These are phyloP conservation scores for Teratosphaeria gauchensis DNA, from an alignment of 2,329 filamentous ascomycete species.

Conservation along the genomic window DNA sequence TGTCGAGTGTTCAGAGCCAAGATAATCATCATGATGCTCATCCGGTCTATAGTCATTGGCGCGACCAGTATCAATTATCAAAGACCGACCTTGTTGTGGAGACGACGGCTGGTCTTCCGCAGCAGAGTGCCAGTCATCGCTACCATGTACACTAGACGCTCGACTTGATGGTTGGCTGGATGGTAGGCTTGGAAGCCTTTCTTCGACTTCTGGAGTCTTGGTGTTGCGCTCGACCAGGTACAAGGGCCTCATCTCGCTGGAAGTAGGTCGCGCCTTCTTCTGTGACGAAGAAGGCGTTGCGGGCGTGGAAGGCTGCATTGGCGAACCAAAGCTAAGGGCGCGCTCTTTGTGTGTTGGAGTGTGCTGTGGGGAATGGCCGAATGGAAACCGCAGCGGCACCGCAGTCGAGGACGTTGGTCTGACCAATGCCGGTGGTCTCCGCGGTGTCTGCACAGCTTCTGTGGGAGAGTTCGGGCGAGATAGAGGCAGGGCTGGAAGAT, in stretches of 20 bases:
- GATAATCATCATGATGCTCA: conserved; percentile 31
- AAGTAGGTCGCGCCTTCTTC: conserved; percentile 16
- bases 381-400: conserved; percentile 26
- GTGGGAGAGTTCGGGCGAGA: conserved; percentile 3
- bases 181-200: conserved; percentile 44
- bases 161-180: conserved; percentile 35
- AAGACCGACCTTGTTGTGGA: conserved; percentile 3
- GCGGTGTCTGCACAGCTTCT: background rate
- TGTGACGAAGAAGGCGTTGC: conserved; percentile 14
- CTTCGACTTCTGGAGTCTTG: conserved; percentile 34
- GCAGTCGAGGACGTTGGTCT: conserved; percentile 14
- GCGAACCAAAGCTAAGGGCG: conserved; percentile 22
- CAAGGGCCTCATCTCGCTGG: conserved; percentile 63
- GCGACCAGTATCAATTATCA: conserved; percentile 17
- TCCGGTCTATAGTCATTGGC: conserved; percentile 12
- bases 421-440: background rate
- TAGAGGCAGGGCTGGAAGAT: conserved; percentile 3
- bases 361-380: conserved; percentile 14
- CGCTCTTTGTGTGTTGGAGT: conserved; percentile 21
- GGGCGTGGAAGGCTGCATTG: conserved; percentile 6
- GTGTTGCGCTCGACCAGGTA: conserved; percentile 65
- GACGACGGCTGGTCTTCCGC: conserved; percentile 25
- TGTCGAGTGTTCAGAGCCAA: conserved; percentile 58
- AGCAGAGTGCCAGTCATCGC: conserved; percentile 38
- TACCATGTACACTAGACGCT: conserved; percentile 28